Percentiles rank a stretch among this genome's conserved stretches.
Conservation (phyloP, 164 flowering plant species). For the Aristolochia fimbriata region DNA sequence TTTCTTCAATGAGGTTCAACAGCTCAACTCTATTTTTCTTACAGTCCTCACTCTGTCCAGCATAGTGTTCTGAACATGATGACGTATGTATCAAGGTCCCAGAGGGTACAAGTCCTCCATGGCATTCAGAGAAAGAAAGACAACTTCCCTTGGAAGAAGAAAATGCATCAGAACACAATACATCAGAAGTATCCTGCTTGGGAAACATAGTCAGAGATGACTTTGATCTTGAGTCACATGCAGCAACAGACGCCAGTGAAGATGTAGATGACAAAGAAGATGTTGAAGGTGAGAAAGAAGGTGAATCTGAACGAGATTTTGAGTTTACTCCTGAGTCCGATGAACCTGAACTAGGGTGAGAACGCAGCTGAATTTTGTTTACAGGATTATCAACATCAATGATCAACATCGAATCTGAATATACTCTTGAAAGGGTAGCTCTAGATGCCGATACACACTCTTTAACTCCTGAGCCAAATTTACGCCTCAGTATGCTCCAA, state of each 20-base stretch:
- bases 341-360: conserved; percentile 46
- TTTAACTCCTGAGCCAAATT: conserved; percentile 44
- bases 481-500: conserved; percentile 53
- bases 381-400: conserved; percentile 17
- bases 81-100: conserved; percentile 37
- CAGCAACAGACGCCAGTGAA: conserved; percentile 67
- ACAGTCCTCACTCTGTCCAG: conserved; percentile 9
- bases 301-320: conserved; percentile 43
- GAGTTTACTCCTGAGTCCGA: conserved; percentile 29
- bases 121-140: conserved; percentile 64
- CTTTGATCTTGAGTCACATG: conserved; percentile 53
- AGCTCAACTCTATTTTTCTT: conserved; percentile 15
- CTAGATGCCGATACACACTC: conserved; percentile 38
- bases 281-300: conserved; percentile 57
- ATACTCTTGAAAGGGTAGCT: conserved; percentile 35
- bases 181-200: conserved; percentile 15
- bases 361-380: conserved; percentile 17
- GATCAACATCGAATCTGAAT: conserved; percentile 51
- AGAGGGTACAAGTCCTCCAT: conserved; percentile 54
- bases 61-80: conserved; percentile 21
- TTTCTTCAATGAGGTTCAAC: conserved; percentile 7
- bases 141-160: conserved; percentile 29
- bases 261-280: conserved; percentile 51
- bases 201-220: conserved; percentile 35
- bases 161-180: conserved; percentile 16